A percentile compares a stretch with the other conserved stretches of the same genome.
Evolutionary conservation across 768 basidiomycete genomes (phyloP).

Genomic region (Rossbeevera mucosa): DNA sequence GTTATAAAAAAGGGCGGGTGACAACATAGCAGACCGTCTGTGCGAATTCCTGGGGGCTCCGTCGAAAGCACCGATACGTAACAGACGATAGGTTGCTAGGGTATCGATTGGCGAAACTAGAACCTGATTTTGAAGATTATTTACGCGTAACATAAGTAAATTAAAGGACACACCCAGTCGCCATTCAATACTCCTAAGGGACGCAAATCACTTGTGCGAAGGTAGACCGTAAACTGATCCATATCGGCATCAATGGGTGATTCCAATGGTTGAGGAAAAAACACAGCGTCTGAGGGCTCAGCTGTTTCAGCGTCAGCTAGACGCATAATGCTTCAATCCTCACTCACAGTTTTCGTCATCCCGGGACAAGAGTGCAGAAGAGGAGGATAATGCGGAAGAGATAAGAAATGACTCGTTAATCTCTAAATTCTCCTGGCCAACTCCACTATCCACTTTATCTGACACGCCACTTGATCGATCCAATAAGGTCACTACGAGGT

Average conservation of each 20-base stretch:
- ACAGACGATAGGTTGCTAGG: conserved; percentile 43
- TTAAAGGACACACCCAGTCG: conserved; percentile 61
- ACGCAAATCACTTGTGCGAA: conserved; percentile 60
- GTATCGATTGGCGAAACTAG: conserved; percentile 39
- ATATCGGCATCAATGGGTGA: conserved; percentile 30
- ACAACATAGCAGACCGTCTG: conserved; percentile 29
- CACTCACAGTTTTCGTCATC: conserved; percentile 8
- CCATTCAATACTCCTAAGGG: conserved; percentile 63
- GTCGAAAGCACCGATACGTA: conserved; percentile 55
- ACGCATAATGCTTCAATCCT: neutral
- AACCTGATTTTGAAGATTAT: conserved; percentile 37
- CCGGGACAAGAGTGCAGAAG: conserved; percentile 10
- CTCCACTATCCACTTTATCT: conserved; percentile 6
- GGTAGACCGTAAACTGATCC: conserved; percentile 56
- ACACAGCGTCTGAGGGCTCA: conserved; percentile 13
- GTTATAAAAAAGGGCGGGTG: conserved; percentile 55
- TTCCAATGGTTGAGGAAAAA: conserved; percentile 31
- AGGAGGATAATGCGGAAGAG: conserved; percentile 37
- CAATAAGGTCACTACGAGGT: conserved; percentile 44
- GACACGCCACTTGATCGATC: conserved; percentile 8
- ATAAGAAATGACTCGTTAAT: conserved; percentile 73
- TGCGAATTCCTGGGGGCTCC: conserved; percentile 34
- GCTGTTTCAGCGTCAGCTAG: neutral
- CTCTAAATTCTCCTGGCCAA: conserved; percentile 47
- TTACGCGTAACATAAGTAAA: neutral